These are phyloP conservation scores for Paecilomyces sp. DNA, from an alignment of 2,329 filamentous ascomycete genomes.

Conservation along the genomic window DNA sequence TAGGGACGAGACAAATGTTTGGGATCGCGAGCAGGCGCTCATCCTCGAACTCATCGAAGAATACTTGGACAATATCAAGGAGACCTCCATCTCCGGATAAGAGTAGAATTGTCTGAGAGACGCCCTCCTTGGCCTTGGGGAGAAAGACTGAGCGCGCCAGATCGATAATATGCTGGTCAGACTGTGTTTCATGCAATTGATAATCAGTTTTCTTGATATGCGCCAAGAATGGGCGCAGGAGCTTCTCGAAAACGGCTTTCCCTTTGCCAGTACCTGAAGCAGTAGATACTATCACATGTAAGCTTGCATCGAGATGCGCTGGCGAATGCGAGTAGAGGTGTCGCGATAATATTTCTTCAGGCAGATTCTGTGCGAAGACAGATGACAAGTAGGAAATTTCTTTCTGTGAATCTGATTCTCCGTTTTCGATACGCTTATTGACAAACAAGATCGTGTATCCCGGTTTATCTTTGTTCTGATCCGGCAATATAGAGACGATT, in stretches of 20 bases:
- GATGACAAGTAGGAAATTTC: constrained; percentile 8
- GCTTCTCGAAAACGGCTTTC: constrained; percentile 46
- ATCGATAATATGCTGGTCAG: constrained; percentile 55
- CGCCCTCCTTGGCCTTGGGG: constrained; percentile 40
- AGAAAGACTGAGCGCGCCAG: constrained; percentile 50
- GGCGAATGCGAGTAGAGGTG: constrained; percentile 14
- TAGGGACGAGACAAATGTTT: constrained; percentile 47
- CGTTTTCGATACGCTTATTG: constrained; percentile 1
- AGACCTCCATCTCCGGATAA: constrained; percentile 84
- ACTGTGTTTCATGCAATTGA: constrained; percentile 56
- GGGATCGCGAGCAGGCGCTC: constrained; percentile 40
- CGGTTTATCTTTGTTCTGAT: background rate
- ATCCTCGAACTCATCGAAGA: constrained; percentile 25
- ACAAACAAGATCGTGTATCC: constrained; percentile 18
- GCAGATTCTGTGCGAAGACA: constrained; percentile 10
- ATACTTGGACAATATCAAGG: constrained; percentile 71
- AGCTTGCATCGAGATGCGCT: constrained; percentile 12
- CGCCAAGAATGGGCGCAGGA: constrained; percentile 51
- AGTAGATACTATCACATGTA: constrained; percentile 62
- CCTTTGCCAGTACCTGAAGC: constrained; percentile 58
- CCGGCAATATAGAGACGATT: constrained; percentile 18
- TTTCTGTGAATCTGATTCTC: background rate
- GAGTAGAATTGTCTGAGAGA: constrained; percentile 60
- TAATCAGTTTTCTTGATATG: constrained; percentile 43
- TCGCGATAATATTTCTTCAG: constrained; percentile 8